Evolutionary conservation across 2,329 filamentous ascomycete genomes (phyloP).

Genomic region (Cytospora paraplurivora): DNA sequence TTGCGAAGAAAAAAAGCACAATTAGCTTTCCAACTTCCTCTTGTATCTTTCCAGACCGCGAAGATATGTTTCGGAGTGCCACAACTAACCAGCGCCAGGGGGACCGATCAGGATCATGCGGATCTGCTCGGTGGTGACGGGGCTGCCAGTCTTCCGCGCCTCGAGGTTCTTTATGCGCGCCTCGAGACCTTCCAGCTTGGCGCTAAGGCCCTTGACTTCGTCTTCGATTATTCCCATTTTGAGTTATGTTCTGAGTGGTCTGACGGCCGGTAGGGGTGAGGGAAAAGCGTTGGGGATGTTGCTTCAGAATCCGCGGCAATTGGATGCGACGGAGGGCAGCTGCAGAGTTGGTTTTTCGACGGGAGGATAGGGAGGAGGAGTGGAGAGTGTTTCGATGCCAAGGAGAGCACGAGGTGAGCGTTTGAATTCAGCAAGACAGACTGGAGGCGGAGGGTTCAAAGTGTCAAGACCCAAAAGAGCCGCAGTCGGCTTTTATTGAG

Average conservation of each 20-base stretch:
- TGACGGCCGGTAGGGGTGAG: background rate
- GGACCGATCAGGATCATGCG: constrained; percentile 98
- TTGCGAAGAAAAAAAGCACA: constrained; percentile 25
- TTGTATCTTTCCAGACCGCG: background rate
- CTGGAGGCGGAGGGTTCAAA: constrained; percentile 1
- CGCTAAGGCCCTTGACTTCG: constrained; percentile 81
- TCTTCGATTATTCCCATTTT: constrained; percentile 89
- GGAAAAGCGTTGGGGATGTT: background rate
- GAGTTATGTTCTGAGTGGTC: constrained; percentile 31
- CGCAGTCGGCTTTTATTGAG: constrained; percentile 23
- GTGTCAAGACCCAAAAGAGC: constrained; percentile 14
- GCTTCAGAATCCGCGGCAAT: constrained; percentile 14
- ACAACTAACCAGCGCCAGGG: constrained; percentile 78
- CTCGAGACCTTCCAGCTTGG: constrained; percentile 82
- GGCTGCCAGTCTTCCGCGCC: constrained; percentile 63
- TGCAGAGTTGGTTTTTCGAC: constrained; percentile 5
- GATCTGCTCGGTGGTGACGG: constrained; percentile 64
- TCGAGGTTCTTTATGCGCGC: constrained; percentile 85
- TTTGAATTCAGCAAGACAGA: background rate
- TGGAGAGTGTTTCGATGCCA: constrained; percentile 14
- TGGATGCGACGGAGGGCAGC: constrained; percentile 18
- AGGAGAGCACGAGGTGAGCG: background rate
- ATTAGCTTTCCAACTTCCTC: constrained; percentile 28
- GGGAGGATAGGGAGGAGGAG: constrained; percentile 11
- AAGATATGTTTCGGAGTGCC: background rate